phyloP scores from a whole-genome alignment of 768 basidiomycete species.

The Pleurotus tuber-regium region DNA sequence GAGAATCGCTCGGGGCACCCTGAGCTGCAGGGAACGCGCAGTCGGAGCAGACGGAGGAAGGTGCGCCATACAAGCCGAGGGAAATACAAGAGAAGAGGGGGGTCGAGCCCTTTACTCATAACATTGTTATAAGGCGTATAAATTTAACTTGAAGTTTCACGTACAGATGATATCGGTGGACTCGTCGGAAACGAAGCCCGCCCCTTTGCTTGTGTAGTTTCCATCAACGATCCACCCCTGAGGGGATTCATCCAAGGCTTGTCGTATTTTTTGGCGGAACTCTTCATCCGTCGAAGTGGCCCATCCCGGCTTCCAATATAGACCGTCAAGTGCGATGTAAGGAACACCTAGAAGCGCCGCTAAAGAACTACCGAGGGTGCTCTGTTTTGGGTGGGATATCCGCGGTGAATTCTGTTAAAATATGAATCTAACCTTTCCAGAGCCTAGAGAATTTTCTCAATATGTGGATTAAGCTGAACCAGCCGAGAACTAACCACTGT shows the following conservation, averaged over 20 bases:
- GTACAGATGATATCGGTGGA: slow-evolving; percentile 55
- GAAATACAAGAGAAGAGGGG: slow-evolving; percentile 58
- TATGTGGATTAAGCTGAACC: too few species aligned
- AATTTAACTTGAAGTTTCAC: slow-evolving; percentile 16
- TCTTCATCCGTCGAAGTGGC: slow-evolving; percentile 24
- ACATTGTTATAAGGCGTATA: not conserved
- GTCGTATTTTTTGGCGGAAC: slow-evolving; percentile 27
- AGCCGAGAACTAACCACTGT: slow-evolving; percentile 45
- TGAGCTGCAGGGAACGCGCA: slow-evolving; percentile 38
- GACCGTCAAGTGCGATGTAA: slow-evolving; percentile 42
- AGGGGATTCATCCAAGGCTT: slow-evolving; percentile 24
- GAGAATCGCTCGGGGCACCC: slow-evolving; percentile 44
- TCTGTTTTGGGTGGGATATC: too few species aligned
- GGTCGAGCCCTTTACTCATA: slow-evolving; percentile 56
- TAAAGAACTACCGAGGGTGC: slow-evolving; percentile 45
- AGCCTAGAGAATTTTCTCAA: slow-evolving; percentile 23
- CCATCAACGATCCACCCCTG: slow-evolving; percentile 59
- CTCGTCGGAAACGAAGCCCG: slow-evolving; percentile 30
- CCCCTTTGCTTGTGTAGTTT: slow-evolving; percentile 30
- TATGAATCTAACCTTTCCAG: slow-evolving; percentile 26
- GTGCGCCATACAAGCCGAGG: slow-evolving; percentile 57
- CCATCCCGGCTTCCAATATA: slow-evolving; percentile 55
- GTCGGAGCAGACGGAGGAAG: slow-evolving; percentile 39
- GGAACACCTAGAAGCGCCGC: slow-evolving; percentile 42
- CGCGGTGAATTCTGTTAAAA: not conserved